Base-by-base conservation (phyloP, 2,329 filamentous ascomycete species). In the Cercospora sp. region DNA sequence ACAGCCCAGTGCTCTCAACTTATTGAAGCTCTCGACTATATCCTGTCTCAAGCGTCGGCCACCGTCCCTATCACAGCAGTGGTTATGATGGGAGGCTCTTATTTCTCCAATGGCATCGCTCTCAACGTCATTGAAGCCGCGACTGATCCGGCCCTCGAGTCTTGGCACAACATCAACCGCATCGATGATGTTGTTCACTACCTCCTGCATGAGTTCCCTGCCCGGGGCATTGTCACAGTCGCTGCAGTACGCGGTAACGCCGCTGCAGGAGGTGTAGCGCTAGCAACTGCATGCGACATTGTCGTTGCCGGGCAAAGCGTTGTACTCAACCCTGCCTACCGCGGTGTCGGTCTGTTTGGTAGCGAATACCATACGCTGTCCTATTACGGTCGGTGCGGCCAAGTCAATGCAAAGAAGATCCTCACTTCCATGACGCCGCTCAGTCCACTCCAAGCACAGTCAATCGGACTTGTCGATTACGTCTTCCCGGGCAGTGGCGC, bases 101-200 rank as follows among this genome's bases (percentile, higher is more conserved):
- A 82, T 69, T 82, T 82, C 71, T 80, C 78, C 74, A 82, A 82
- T 66, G 80, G 81, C 30, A 81, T 82, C 60, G 80, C 80, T 6
- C 76, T 82, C 20, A 82, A 82, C 64, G 80, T 82, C 55, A 82
- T 82, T 69, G 80, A 82, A 72, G 77, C 79, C 18, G 77, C 77
- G 1, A 65, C 72, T 5, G 78, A 81, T 65, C 76, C 80, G 3
- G 73, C 80, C 0, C 69, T 76, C 8, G 80, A 82, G 69, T 82
- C 80, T 7, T 82, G 80, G 80, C 72, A 76, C 48, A 82, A 82
- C 72, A 82, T 82, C 77, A 82, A 82, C 68, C 78, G 79, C 63
- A 82, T 82, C 71, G 75, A 82, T 66, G 80, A 82, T 68, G 77
- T 82, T 13, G 77, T 81, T 0, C 73, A 81, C 58, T 76, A 78